Conservation (phyloP, 2,329 filamentous ascomycete genomes). For the Sporothrix schenckii region DNA sequence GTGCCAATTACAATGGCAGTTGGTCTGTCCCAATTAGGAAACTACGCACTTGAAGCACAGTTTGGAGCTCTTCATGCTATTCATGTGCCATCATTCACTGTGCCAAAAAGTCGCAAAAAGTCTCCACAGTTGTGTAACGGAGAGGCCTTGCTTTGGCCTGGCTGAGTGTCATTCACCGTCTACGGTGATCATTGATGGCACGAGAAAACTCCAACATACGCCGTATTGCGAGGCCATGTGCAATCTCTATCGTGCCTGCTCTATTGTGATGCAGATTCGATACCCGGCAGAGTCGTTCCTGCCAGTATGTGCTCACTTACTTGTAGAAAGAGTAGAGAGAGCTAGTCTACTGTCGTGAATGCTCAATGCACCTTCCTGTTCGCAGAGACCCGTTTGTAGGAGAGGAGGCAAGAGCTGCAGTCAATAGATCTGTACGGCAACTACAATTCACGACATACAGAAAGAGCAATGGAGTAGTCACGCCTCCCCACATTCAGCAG, state of each 20-base stretch:
- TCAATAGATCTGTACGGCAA: no score
- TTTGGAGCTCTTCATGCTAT: background rate
- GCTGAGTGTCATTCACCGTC: background rate
- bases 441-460: background rate
- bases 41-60: background rate
- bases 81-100: constrained; percentile 11
- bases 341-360: background rate
- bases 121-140: constrained; percentile 13
- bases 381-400: background rate
- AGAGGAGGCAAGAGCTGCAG: no score
- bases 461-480: background rate
- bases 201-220: no score
- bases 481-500: background rate
- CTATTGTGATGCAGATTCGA: background rate
- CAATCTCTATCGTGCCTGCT: background rate
- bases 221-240: no score
- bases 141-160: background rate
- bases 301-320: background rate
- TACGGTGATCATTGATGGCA: background rate
- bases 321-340: no score
- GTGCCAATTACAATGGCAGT: constrained; percentile 10
- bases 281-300: background rate
- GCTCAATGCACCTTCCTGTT: background rate
- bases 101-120: background rate
- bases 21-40: constrained; percentile 19